Percentiles rank a stretch among this genome's conserved stretches.
These are phyloP conservation scores for Termitomyces sp. DNA, from an alignment of 768 basidiomycete genomes.

Conservation along the genomic window DNA sequence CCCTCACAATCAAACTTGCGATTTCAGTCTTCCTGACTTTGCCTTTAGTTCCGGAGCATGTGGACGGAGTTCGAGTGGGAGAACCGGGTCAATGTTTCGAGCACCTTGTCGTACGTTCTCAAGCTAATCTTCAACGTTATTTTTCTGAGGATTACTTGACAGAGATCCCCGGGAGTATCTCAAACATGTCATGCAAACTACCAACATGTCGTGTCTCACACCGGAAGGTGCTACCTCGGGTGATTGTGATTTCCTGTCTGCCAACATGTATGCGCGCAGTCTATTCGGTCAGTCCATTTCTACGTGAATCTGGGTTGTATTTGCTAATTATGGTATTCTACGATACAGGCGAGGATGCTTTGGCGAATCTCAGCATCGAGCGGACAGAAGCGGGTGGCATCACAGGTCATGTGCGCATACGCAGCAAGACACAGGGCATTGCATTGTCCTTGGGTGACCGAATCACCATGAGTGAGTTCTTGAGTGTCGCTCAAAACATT, in stretches of 20 bases:
- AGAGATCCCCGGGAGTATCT: constrained; percentile 88
- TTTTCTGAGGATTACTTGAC: constrained; percentile 2
- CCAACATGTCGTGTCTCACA: constrained; percentile 97
- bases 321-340: background rate
- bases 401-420: constrained; percentile 90
- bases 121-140: background rate
- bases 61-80: constrained; percentile 99
- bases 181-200: constrained; percentile 91
- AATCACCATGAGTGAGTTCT: constrained; percentile 56
- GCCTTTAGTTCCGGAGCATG: constrained; percentile 86
- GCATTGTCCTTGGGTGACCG: constrained; percentile 90
- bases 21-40: background rate
- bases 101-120: constrained; percentile 64
- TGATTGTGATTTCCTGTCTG: constrained; percentile 95
- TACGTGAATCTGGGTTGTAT: background rate
- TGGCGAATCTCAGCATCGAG: constrained; percentile 93
- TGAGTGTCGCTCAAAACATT: background rate
- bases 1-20: background rate
- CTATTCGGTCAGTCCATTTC: constrained; percentile 68
- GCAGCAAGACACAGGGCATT: constrained; percentile 97
- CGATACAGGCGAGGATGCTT: constrained; percentile 79
- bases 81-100: constrained; percentile 94
- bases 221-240: constrained; percentile 93
- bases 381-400: constrained; percentile 75
- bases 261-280: constrained; percentile 94